phyloP scores from a whole-genome alignment of 1,139 yeast species.

The Candida labiduridarum region DNA sequence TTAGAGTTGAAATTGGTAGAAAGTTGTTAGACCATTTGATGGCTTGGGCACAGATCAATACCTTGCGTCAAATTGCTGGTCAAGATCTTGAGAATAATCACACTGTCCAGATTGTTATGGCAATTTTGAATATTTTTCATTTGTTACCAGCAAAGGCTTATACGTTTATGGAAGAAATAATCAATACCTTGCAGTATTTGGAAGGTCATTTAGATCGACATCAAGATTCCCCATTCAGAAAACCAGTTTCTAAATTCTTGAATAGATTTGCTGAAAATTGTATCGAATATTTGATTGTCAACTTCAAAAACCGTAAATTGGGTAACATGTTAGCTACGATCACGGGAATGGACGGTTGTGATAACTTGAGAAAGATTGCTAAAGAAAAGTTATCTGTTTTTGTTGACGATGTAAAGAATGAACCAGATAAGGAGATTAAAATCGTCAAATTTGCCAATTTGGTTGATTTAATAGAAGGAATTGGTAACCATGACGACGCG shows the following conservation, averaged over 20 bases:
- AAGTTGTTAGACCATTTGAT: conserved; percentile 89
- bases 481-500: conserved; percentile 52
- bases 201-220: conserved; percentile 87
- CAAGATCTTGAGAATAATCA: conserved; percentile 79
- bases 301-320: conserved; percentile 66
- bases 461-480: conserved; percentile 61
- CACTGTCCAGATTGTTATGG: conserved; percentile 83
- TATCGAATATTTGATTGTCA: conserved; percentile 66
- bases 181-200: conserved; percentile 71
- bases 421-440: conserved; percentile 54
- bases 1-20: conserved; percentile 94
- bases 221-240: conserved; percentile 85
- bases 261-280: conserved; percentile 82
- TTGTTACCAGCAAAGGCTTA: conserved; percentile 89
- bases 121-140: conserved; percentile 90
- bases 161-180: conserved; percentile 85
- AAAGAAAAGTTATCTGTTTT: conserved; percentile 51
- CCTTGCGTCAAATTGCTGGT: conserved; percentile 68
- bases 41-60: conserved; percentile 94
- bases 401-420: conserved; percentile 41
- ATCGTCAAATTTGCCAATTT: conserved; percentile 71
- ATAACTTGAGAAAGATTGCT: conserved; percentile 55
- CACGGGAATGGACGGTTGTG: conserved; percentile 60
- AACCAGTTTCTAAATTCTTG: conserved; percentile 87
- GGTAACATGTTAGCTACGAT: conserved; percentile 71